Base-by-base conservation (phyloP, 2,329 filamentous ascomycete species). In the Neonectria punicea region DNA sequence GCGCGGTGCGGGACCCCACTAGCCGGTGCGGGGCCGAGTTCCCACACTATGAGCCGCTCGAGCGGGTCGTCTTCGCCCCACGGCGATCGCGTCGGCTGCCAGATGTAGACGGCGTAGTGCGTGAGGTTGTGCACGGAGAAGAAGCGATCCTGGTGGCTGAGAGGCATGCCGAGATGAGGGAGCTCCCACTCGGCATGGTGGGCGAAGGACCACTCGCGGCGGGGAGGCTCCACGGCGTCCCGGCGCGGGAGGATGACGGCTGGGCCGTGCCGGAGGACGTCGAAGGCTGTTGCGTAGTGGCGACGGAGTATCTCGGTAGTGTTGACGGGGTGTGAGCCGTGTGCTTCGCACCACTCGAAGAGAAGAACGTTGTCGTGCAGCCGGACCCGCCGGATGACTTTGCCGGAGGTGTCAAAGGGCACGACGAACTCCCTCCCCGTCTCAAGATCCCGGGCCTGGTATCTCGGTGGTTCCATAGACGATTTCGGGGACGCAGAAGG, bases 91-190 rank as follows among this genome's bases (percentile, higher is more conserved):
- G 85, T 86, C 2, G 86, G 84, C 69, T 89, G 86, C 87, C 87
- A 90, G 30, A 86, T 80, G 75, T 90, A 90, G 14, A 89, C 79
- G 43, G 82, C 86, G 75, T 90, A 90, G 73, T 90, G 87, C 0
- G 81, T 86, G 14, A 80, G 73, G 53, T 81, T 89, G 73, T 91
- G 89, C 1, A 85, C 78, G 10, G 87, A 90, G 76, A 87, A 89
- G 80, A 90, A 89, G n/a, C 87, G 84, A 72, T 89, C 86, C 43
- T 81, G 78, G n/a, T 81, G 78, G 69, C 84, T 85, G 7, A 89
- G 72, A 1, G 86, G 83, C 53, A 58, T 32, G 32, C 61, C 61
- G 25, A 54, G 54, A 32, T 49, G 46, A 22, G 58, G 54, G 14
- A 63, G 85, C 71, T 86, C 86, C 85, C 86, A 90, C 73, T 90